Conservation (phyloP, 2,329 filamentous ascomycete genomes). For the Pseudogymnoascus sp. region DNA sequence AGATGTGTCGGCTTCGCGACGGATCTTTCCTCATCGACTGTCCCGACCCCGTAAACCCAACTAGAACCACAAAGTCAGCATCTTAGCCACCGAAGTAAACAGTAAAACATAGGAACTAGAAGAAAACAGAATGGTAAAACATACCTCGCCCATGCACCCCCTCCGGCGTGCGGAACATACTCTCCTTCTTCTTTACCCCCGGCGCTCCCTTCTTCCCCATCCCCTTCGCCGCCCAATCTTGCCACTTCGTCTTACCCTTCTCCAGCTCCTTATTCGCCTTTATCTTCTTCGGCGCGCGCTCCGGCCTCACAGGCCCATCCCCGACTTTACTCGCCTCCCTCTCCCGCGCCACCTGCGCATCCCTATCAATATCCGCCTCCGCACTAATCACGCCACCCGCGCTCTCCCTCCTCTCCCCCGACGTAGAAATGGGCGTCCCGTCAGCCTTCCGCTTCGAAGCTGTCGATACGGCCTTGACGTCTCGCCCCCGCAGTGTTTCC, state of each 20-base stretch:
- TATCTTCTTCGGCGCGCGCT: constrained; percentile 76
- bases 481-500: constrained; percentile 71
- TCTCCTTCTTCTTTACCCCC: constrained; percentile 62
- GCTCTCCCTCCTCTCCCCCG: background rate
- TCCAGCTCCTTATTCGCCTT: constrained; percentile 88
- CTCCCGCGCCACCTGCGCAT: constrained; percentile 52
- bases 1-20: constrained; percentile 73
- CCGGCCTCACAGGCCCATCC: constrained; percentile 49
- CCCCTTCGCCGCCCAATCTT: constrained; percentile 76
- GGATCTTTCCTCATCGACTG: constrained; percentile 93
- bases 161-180: constrained; percentile 93
- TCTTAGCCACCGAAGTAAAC: background rate
- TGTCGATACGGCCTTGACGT: constrained; percentile 71
- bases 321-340: constrained; percentile 55
- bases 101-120: background rate
- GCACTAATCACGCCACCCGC: constrained; percentile 31
- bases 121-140: constrained; percentile 21
- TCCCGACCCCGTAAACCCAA: constrained; percentile 92
- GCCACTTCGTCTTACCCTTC: constrained; percentile 86
- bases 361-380: constrained; percentile 51
- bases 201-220: constrained; percentile 52
- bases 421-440: constrained; percentile 46
- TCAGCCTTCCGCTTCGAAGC: constrained; percentile 81
- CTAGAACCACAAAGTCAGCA: constrained; percentile 37
- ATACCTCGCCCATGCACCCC: constrained; percentile 78